Conservation (phyloP, 306 rosid genomes). For the Lagenaria siceraria region DNA sequence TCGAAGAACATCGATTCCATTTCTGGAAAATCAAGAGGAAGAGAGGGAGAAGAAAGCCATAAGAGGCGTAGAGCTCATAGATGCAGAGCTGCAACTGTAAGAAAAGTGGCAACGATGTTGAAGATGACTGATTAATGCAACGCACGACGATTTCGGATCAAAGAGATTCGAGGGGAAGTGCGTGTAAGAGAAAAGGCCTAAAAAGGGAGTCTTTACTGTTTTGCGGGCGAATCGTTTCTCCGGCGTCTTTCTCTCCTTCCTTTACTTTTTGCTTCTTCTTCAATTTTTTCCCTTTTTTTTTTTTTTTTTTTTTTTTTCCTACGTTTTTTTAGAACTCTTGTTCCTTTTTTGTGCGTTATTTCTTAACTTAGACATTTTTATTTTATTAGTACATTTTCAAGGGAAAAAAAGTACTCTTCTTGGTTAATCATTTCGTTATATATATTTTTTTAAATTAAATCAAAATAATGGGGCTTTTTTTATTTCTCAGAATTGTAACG, state of each 20-base stretch:
- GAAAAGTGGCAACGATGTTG: not conserved
- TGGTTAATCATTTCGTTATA: no score
- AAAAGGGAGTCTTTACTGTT: conserved; percentile 2
- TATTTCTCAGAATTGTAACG: no score
- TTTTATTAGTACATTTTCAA: no score
- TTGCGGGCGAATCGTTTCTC: not conserved
- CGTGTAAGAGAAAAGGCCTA: not conserved
- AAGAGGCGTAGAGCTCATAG: not conserved
- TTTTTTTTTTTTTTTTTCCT: no score
- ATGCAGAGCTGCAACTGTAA: not conserved
- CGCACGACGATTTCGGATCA: conserved; percentile 11
- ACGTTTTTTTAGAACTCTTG: no score
- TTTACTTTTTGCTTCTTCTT: not conserved
- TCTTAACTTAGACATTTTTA: no score
- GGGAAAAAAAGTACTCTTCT: no score
- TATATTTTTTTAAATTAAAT: no score
- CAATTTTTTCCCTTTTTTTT: not conserved
- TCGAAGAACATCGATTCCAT: not conserved
- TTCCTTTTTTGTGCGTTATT: no score
- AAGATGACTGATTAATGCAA: not conserved
- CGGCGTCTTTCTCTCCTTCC: not conserved
- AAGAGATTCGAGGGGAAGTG: not conserved
- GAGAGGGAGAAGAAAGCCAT: not conserved
- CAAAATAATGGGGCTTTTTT: no score
- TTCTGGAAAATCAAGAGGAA: not conserved